Evolutionary conservation across 495 filamentous ascomycete genomes (phyloP).

Genomic region (Bacidia rubella): DNA sequence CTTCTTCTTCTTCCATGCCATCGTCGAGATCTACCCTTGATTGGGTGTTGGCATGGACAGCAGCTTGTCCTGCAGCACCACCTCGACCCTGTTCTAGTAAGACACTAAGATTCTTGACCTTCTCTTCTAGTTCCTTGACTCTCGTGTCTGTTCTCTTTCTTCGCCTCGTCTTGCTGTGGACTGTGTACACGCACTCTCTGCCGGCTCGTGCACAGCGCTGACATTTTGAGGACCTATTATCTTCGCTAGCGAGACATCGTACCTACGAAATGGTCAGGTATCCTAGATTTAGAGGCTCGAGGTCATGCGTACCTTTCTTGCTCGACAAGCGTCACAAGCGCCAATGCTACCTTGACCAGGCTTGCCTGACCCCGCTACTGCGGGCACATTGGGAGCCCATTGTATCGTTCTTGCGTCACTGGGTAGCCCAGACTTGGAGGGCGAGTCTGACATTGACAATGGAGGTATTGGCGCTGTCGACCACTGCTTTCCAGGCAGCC

Average conservation of each 20-base stretch:
- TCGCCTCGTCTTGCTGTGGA: constrained; percentile 70
- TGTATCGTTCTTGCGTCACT: constrained; percentile 4
- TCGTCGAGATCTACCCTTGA: constrained; percentile 1
- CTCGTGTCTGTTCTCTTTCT: constrained; percentile 78
- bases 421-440: background rate
- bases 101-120: constrained; percentile 47
- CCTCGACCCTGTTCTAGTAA: constrained; percentile 9
- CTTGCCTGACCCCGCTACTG: background rate
- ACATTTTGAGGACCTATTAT: constrained; percentile 30
- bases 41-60: background rate
- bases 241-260: constrained; percentile 13
- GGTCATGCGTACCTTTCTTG: constrained; percentile 6
- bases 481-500: background rate
- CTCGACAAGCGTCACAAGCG: constrained; percentile 14
- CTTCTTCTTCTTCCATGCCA: constrained; percentile 2
- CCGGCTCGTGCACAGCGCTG: constrained; percentile 75
- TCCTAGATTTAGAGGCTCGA: background rate
- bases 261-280: constrained; percentile 1
- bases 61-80: background rate
- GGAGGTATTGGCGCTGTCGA: background rate
- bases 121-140: constrained; percentile 85
- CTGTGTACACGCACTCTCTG: constrained; percentile 69
- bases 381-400: constrained; percentile 3
- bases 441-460: background rate
- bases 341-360: constrained; percentile 10